phyloP scores from a whole-genome alignment of 2,329 filamentous ascomycete genomes.

The Sarocladium kiliense region DNA sequence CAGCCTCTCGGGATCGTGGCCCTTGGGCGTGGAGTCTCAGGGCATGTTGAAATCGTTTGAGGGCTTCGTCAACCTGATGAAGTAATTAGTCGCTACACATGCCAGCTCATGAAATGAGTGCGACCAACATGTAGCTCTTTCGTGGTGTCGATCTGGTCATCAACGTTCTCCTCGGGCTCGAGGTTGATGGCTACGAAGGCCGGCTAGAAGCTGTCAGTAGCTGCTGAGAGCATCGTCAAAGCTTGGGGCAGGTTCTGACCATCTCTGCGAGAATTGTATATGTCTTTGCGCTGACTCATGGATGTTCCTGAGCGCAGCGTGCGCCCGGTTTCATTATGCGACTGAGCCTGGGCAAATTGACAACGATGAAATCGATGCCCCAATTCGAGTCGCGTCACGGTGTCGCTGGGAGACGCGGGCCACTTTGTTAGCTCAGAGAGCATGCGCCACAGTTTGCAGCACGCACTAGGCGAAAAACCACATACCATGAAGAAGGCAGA shows the following conservation, averaged over 20 bases:
- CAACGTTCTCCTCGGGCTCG: slow-evolving; percentile 83
- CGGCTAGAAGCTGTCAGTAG: slow-evolving; percentile 27
- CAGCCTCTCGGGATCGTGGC: slow-evolving; percentile 67
- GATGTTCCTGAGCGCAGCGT: background rate
- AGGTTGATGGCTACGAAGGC: slow-evolving; percentile 87
- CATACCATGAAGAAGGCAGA: background rate
- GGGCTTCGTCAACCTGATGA: slow-evolving; percentile 77
- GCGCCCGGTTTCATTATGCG: background rate
- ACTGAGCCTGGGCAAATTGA: background rate
- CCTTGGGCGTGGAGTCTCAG: slow-evolving; percentile 90
- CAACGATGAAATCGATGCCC: background rate
- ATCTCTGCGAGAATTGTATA: background rate
- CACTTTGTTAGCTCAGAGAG: background rate
- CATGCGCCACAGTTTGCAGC: slow-evolving; percentile 1
- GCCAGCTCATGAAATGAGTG: background rate
- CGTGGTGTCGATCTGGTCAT: slow-evolving; percentile 90
- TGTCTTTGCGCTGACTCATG: background rate
- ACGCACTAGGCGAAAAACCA: background rate
- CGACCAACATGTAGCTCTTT: slow-evolving; percentile 73
- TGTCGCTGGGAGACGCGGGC: background rate
- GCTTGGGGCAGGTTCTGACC: background rate
- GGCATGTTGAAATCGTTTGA: slow-evolving; percentile 90
- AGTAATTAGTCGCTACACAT: background rate
- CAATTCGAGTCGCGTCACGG: background rate
- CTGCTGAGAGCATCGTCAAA: background rate